phyloP scores from a whole-genome alignment of 306 rosid genomes.

The Phaseolus lunatus region DNA sequence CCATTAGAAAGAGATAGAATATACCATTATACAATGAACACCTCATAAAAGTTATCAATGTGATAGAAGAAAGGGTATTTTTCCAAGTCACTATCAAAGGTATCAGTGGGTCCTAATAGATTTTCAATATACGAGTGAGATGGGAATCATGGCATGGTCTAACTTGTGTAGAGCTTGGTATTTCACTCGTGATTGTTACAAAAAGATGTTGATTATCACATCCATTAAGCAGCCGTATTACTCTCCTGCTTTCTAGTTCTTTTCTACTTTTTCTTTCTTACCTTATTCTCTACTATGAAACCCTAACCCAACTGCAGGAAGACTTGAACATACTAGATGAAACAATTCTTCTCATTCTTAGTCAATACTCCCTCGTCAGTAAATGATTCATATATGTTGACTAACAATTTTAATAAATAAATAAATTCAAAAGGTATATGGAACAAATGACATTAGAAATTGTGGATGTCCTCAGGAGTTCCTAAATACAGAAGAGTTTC shows the following conservation, averaged over 20 bases:
- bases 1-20: neutral
- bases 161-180: neutral
- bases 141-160: conserved; percentile 20
- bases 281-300: conserved; percentile 8
- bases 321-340: conserved; percentile 14
- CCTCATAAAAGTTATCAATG: conserved; percentile 31
- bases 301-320: conserved; percentile 11
- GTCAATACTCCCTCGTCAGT: conserved; percentile 5
- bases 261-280: conserved; percentile 9
- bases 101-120: neutral
- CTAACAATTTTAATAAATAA: conserved; percentile 7
- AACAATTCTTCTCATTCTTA: conserved; percentile 21
- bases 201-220: conserved; percentile 5
- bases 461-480: neutral
- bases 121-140: conserved; percentile 20
- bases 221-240: conserved; percentile 18
- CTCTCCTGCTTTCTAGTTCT: neutral
- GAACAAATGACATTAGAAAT: neutral
- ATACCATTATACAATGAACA: neutral
- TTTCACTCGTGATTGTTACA: conserved; percentile 34
- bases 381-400: neutral
- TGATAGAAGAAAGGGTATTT: conserved; percentile 12
- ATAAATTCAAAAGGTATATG: neutral
- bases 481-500: neutral
- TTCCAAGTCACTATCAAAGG: neutral